Conservation (phyloP, 352 stramenopile genomes). For the Pythium dissimile region DNA sequence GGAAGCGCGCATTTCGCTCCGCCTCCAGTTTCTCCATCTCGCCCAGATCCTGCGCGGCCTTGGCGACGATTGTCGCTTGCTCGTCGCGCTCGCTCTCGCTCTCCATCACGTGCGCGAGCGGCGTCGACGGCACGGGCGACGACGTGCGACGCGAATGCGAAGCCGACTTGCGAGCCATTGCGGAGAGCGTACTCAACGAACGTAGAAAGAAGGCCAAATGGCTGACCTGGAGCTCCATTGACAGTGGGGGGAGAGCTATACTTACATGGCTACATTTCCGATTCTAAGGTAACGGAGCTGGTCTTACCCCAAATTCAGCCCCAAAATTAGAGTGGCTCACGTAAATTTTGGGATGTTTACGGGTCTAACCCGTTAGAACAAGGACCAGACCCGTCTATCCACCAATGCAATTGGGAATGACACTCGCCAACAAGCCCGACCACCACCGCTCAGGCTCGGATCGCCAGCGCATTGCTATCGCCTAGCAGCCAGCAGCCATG, state of each 20-base stretch:
- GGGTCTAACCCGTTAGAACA: not conserved
- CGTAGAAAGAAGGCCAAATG: not conserved
- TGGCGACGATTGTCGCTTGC: not conserved
- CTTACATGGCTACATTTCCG: conserved; percentile 17
- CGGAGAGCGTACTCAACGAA: not conserved
- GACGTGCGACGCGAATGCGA: conserved; percentile 2
- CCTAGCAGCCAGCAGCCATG: no score
- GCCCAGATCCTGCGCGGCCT: not conserved
- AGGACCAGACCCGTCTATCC: conserved; percentile 10
- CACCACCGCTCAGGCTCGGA: no score
- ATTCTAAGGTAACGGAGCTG: no score
- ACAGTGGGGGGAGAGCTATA: conserved; percentile 5
- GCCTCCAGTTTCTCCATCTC: conserved; percentile 3
- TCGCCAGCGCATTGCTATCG: no score
- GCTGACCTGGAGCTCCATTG: not conserved
- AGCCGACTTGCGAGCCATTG: conserved; percentile 11
- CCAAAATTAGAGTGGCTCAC: no score
- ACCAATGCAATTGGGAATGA: not conserved
- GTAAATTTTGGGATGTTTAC: no score
- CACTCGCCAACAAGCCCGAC: no score
- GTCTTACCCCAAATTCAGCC: not conserved
- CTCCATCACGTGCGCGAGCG: conserved; percentile 6
- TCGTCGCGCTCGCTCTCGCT: conserved; percentile 15
- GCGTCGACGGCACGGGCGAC: not conserved
- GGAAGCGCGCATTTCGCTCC: conserved; percentile 25